Conservation (phyloP, 169 alveolate species). For the Plasmodium billcollinsi region DNA sequence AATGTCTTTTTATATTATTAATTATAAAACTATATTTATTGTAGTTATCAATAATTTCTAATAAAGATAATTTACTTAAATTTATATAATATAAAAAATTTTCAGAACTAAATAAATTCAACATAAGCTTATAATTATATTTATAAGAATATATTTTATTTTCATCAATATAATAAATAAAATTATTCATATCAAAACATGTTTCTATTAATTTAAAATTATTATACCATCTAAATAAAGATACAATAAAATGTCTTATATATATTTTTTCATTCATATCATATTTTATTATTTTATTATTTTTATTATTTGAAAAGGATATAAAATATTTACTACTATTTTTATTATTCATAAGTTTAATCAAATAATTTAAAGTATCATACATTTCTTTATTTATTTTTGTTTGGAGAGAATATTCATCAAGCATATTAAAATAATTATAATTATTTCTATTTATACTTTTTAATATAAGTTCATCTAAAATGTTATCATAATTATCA, state of each 20-base stretch:
- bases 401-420: constrained; percentile 39
- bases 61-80: constrained; percentile 30
- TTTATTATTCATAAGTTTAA: constrained; percentile 14
- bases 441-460: constrained; percentile 30
- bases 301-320: constrained; percentile 5
- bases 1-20: constrained; percentile 36
- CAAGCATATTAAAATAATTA: constrained; percentile 31
- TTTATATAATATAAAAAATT: constrained; percentile 48
- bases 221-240: constrained; percentile 67
- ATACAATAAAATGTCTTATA: constrained; percentile 62
- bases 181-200: constrained; percentile 22
- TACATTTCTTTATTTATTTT: constrained; percentile 27
- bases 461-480: constrained; percentile 49
- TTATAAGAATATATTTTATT: constrained; percentile 57
- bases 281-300: constrained; percentile 9
- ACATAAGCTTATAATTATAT: constrained; percentile 42
- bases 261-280: constrained; percentile 20
- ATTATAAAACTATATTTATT: constrained; percentile 43
- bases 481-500: constrained; percentile 3
- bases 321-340: not conserved
- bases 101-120: constrained; percentile 50
- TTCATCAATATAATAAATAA: constrained; percentile 46
- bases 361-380: constrained; percentile 9
- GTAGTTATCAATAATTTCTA: constrained; percentile 46
- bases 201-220: constrained; percentile 34